Percentiles rank a stretch among this genome's conserved stretches.
These are phyloP conservation scores for Fraxinus latifolia DNA, from an alignment of 305 asterid genomes.

Conservation along the genomic window DNA sequence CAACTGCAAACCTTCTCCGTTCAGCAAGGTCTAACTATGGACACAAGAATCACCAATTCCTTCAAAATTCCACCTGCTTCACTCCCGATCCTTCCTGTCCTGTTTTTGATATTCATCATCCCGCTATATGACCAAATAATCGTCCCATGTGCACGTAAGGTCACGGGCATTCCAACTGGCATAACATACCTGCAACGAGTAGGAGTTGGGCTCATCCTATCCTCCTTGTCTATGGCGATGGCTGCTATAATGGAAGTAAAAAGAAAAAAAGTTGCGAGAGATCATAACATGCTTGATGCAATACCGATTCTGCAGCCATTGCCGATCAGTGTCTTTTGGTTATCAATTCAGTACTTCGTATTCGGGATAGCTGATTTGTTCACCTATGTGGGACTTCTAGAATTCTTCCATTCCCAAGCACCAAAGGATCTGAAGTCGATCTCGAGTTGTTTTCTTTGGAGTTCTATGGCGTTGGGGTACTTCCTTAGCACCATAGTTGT, in stretches of 20 bases:
- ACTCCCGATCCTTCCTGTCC: slow-evolving; percentile 60
- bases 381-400: slow-evolving; percentile 70
- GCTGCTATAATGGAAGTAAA: slow-evolving; percentile 64
- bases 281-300: slow-evolving; percentile 52
- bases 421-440: slow-evolving; percentile 59
- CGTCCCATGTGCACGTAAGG: slow-evolving; percentile 49
- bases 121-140: slow-evolving; percentile 58
- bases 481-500: slow-evolving; percentile 62
- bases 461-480: slow-evolving; percentile 64
- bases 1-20: slow-evolving; percentile 78
- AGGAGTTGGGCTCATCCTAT: slow-evolving; percentile 68
- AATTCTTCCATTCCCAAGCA: slow-evolving; percentile 71
- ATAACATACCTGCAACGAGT: slow-evolving; percentile 69
- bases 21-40: slow-evolving; percentile 72
- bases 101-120: slow-evolving; percentile 43
- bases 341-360: slow-evolving; percentile 66
- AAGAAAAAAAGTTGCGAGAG: slow-evolving; percentile 49
- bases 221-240: slow-evolving; percentile 57
- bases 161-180: slow-evolving; percentile 70
- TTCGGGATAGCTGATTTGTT: slow-evolving; percentile 84
- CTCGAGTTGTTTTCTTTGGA: slow-evolving; percentile 79
- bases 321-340: slow-evolving; percentile 76
- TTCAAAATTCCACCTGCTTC: slow-evolving; percentile 70
- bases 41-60: slow-evolving; percentile 39
- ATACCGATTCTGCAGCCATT: slow-evolving; percentile 47